Percentiles rank a stretch among this genome's conserved stretches.
Evolutionary conservation across 768 basidiomycete species (phyloP).

Genomic region (Termitomyces sp.): DNA sequence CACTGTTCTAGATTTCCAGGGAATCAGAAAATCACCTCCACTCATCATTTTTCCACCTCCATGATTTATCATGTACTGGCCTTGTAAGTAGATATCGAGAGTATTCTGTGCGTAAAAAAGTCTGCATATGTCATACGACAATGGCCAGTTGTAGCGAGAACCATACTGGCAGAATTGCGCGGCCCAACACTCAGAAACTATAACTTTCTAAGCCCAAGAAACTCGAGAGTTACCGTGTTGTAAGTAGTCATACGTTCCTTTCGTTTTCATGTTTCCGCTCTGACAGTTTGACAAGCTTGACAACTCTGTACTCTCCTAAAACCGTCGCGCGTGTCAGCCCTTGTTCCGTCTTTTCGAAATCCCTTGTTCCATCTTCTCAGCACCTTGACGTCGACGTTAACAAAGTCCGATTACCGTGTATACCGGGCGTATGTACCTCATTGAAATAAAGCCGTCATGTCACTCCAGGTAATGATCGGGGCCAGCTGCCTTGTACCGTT

Average conservation of each 20-base stretch:
- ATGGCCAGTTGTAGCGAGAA: too few relatives aligned
- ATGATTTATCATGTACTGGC: background rate
- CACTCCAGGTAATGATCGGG: background rate
- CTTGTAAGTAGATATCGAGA: background rate
- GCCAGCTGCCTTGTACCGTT: background rate
- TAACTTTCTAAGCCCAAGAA: too few relatives aligned
- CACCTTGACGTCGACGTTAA: background rate
- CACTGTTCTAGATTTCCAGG: conserved; percentile 6
- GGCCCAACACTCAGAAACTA: too few relatives aligned
- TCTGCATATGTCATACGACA: background rate
- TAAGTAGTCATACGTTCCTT: background rate
- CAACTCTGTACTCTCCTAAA: background rate
- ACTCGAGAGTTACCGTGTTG: too few relatives aligned
- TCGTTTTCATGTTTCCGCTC: conserved; percentile 1
- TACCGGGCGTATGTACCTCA: background rate
- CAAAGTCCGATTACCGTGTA: background rate
- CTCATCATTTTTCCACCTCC: conserved; percentile 1
- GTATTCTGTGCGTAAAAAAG: background rate
- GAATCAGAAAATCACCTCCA: conserved; percentile 1
- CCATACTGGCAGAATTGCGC: background rate
- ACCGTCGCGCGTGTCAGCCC: background rate
- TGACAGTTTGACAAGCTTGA: conserved; percentile 8
- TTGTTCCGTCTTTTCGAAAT: conserved; percentile 5
- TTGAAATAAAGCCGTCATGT: background rate
- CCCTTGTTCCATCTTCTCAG: conserved; percentile 5